Conservation (phyloP, 2,329 filamentous ascomycete species). For the Epichloe brachyelytri region DNA sequence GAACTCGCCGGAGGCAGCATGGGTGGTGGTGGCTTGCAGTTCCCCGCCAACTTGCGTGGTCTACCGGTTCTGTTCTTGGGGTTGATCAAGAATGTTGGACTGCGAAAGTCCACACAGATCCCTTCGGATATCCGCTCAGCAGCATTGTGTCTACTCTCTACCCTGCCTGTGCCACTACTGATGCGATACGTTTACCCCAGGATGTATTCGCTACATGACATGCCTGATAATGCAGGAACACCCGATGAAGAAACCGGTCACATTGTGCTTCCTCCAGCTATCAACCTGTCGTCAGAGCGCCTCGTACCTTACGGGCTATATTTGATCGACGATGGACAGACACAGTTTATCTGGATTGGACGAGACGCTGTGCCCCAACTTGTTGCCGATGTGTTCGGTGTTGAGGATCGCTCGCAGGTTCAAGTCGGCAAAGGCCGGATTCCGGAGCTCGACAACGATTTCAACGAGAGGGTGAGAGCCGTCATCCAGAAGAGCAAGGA, state of each 20-base stretch:
- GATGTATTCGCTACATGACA: constrained; percentile 82
- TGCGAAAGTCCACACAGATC: constrained; percentile 86
- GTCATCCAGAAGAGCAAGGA: constrained; percentile 89
- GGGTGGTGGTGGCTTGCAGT: constrained; percentile 85
- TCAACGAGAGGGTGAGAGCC: constrained; percentile 84
- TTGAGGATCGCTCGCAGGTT: constrained; percentile 68
- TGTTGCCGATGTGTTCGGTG: constrained; percentile 78
- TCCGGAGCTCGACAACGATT: constrained; percentile 85
- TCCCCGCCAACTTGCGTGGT: constrained; percentile 81
- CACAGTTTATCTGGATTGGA: constrained; percentile 94
- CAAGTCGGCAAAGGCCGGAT: constrained; percentile 84
- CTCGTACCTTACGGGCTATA: constrained; percentile 86
- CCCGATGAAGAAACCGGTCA: constrained; percentile 78
- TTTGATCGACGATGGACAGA: constrained; percentile 92
- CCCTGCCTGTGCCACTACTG: constrained; percentile 74
- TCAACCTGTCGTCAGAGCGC: constrained; percentile 80
- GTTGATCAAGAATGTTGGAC: constrained; percentile 88
- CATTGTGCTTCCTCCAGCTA: constrained; percentile 70
- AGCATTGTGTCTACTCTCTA: constrained; percentile 86
- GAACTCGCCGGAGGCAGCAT: constrained; percentile 93
- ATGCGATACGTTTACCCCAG: constrained; percentile 87
- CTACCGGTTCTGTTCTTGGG: constrained; percentile 86
- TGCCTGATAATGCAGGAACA: constrained; percentile 85
- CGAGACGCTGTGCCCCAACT: constrained; percentile 86
- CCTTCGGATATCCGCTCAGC: constrained; percentile 88